Evolutionary conservation across 2,329 filamentous ascomycete genomes (phyloP), one percentile per base, ranked within the genome.

Genomic region (Tolypocladium capitatum): DNA sequence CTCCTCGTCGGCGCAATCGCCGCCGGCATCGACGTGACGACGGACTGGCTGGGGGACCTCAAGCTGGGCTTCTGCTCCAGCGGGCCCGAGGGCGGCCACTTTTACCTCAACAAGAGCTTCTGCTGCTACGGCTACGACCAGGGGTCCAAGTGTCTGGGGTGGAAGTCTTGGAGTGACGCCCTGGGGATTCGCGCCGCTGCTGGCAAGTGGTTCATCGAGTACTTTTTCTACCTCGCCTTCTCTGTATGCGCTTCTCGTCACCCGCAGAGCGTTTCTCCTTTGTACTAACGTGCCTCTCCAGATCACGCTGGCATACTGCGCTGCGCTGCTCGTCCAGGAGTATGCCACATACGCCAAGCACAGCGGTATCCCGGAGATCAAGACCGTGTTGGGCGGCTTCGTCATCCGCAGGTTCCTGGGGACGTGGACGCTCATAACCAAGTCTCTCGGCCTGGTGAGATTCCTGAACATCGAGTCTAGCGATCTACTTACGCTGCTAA

Each of bases 311-410:
- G 90, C 91, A 27, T 73, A 80, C 34, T 79, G 76, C 49, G 88
- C 92, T 10, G 86, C 84, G 46, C 62, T 90, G 46, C 69, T 97
- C 47, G 90, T 97, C 14, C 80, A 84, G 57, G 80, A 84, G 56
- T 97, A 90, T 65, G 88, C 87, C 24, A 73, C 85, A 5, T 87
- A 95, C 66, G 91, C 91, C 43, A 91, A 86, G 62, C 91, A 97
- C 60, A 95, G 88, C 62, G 91, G 91, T 67, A 96, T 98, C 56
- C 89, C 91, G 6, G 91, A 98, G 70, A 94, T 98, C 68, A 98
- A 98, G 72, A 96, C 90, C 3, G 80, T 98, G 9, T 70, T 98
- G 47, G 91, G 91, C 36, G 91, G 91, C 6, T 96, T 96, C 63
- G 83, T 98, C 31, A 96, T 98, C 52, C 78, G 83, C 51, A 79